Base-by-base conservation (phyloP, 2,329 filamentous ascomycete genomes). In the Fusarium fujikuroi region DNA sequence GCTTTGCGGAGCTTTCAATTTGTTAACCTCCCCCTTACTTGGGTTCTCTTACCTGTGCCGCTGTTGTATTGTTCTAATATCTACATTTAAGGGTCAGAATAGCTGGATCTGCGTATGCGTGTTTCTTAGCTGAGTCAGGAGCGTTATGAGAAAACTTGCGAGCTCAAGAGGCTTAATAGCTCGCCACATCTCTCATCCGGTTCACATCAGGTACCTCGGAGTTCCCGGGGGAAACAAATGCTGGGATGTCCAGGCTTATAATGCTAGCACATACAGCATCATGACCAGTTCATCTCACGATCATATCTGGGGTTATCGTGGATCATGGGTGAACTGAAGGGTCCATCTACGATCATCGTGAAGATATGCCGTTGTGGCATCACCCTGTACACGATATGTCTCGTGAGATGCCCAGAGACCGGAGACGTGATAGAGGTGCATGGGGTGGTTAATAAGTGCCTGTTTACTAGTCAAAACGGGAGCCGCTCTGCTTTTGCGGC, bases 401-500 rank as follows among this genome's bases (percentile, higher is more conserved):
- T 69, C 60, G 19, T 60, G 36, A 74, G 57, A 71, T 73, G 52
- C 36, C 32, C 40, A 43, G 42, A 49, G 57, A 61, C 40, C 47
- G 34, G 34, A 53, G 57, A 59, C 60, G 60, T 60, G 56, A 44
- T 49, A 30, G 34, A 23, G 34, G 34, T 54, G 34, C 34, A 66
- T 34, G 37, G 30, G 54, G 39, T 42, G 25, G 23, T 47, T 32
- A 32, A 32, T 52, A 52, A 53, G 32, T 66, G 28, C 39, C 50
- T 39, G 19, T 15, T 16, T 40, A 40, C 50, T 63, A 46, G 57
- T 71, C 64, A 66, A 63, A 73, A 60, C 53, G 60, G 60, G 49
- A 63, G 60, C 61, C 66, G 54, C 50, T 56, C 66, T 68, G 62
- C 66, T 39, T 56, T 60, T 70, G 73, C 75, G 74, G 75, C 72